Percentiles rank a stretch among this genome's conserved stretches.
phyloP scores from a whole-genome alignment of 2,329 filamentous ascomycete genomes.

The Cercospora zeina region DNA sequence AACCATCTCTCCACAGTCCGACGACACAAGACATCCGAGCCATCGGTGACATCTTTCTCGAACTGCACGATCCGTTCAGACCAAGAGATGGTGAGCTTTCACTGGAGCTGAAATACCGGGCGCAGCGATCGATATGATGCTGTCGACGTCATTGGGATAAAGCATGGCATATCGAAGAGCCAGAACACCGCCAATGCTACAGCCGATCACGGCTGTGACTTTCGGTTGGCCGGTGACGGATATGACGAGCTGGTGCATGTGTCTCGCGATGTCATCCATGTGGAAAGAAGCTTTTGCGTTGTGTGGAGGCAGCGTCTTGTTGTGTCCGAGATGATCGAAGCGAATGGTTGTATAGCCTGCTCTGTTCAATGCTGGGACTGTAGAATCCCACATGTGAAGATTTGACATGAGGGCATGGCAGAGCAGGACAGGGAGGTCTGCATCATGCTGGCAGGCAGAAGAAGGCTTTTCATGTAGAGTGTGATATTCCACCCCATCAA shows the following conservation, averaged over 20 bases:
- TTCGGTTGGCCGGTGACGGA: slow-evolving; percentile 19
- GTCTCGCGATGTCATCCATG: slow-evolving; percentile 34
- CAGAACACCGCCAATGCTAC: slow-evolving; percentile 35
- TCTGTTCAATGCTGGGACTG: slow-evolving; percentile 26
- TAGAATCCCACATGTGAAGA: slow-evolving; percentile 35
- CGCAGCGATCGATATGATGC: slow-evolving; percentile 31
- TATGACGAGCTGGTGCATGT: slow-evolving; percentile 32
- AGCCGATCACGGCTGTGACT: slow-evolving; percentile 34
- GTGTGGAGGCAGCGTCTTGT: slow-evolving; percentile 29
- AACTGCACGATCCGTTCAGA: slow-evolving; percentile 31
- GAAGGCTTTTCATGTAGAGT: slow-evolving; percentile 29
- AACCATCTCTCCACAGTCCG: slow-evolving; percentile 35
- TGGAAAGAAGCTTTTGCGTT: slow-evolving; percentile 18
- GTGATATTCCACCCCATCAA: slow-evolving; percentile 35
- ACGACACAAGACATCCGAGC: slow-evolving; percentile 26
- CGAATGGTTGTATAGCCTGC: slow-evolving; percentile 35
- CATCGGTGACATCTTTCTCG: slow-evolving; percentile 24
- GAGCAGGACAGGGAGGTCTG: slow-evolving; percentile 28
- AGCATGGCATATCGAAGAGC: slow-evolving; percentile 37
- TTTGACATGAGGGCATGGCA: slow-evolving; percentile 38
- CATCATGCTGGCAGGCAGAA: neutral
- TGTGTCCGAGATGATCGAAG: slow-evolving; percentile 37
- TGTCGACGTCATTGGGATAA: slow-evolving; percentile 30
- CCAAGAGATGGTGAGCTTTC: slow-evolving; percentile 30
- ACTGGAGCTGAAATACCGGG: slow-evolving; percentile 32